phyloP scores from a whole-genome alignment of 805 yeast genomes.

The Wickerhamomyces canadensis region DNA sequence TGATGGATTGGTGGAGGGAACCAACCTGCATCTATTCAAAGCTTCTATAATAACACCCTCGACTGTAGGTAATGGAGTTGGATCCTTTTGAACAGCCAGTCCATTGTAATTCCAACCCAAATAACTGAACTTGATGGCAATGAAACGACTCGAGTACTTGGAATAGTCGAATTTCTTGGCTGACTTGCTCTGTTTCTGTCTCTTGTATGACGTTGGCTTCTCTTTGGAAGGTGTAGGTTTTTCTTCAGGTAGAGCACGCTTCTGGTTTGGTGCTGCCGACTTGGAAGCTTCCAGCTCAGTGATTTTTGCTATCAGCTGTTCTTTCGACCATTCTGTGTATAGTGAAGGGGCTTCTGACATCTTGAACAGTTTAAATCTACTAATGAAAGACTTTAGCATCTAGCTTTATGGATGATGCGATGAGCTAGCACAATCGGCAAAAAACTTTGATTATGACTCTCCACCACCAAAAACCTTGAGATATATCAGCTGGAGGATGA shows the following conservation, averaged over 20 bases:
- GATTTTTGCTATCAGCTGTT: slow-evolving; percentile 55
- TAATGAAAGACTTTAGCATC: not conserved
- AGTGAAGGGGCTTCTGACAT: slow-evolving; percentile 4
- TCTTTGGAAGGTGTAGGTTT: slow-evolving; percentile 6
- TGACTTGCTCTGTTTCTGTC: slow-evolving; percentile 18
- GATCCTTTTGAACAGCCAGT: slow-evolving; percentile 71
- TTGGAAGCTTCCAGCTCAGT: slow-evolving; percentile 44
- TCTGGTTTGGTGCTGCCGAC: slow-evolving; percentile 5
- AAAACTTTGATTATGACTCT: too few relatives aligned
- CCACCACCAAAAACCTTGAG: too few relatives aligned
- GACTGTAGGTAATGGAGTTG: slow-evolving; percentile 79
- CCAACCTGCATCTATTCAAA: slow-evolving; percentile 56
- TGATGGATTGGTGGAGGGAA: slow-evolving; percentile 52
- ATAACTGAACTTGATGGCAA: slow-evolving; percentile 83
- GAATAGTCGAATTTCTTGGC: slow-evolving; percentile 53
- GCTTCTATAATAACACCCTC: slow-evolving; percentile 76
- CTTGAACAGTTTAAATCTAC: not conserved
- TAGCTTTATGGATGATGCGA: too few relatives aligned
- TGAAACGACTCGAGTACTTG: slow-evolving; percentile 54
- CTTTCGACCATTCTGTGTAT: slow-evolving; percentile 59
- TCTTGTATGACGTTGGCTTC: slow-evolving; percentile 9
- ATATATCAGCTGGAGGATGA: too few relatives aligned
- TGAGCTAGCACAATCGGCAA: too few relatives aligned
- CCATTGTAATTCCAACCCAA: slow-evolving; percentile 96
- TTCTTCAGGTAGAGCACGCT: too few relatives aligned